Evolutionary conservation across 495 filamentous ascomycete genomes (phyloP).

Genomic region (Penicillium simplicissimum): DNA sequence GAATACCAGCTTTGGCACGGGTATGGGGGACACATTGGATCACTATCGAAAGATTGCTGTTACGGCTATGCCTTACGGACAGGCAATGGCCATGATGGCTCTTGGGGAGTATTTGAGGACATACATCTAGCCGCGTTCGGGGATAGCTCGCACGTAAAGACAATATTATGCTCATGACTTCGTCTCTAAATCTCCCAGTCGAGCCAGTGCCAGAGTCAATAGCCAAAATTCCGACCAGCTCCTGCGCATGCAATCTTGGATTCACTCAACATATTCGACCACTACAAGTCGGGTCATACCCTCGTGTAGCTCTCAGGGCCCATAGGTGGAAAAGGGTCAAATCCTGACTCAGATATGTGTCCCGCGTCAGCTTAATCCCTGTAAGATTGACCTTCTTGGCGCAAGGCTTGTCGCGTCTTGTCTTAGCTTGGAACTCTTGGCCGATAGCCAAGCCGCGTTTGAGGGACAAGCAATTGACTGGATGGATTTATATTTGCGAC

Average conservation of each 20-base stretch:
- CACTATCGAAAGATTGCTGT: conserved; percentile 68
- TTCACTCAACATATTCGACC: no score
- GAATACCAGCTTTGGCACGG: conserved; percentile 72
- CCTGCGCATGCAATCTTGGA: no score
- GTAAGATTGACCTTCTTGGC: background rate
- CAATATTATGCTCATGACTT: no score
- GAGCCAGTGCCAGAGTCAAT: background rate
- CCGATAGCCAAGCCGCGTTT: background rate
- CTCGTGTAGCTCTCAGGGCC: background rate
- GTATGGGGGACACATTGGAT: conserved; percentile 64
- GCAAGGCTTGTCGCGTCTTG: background rate
- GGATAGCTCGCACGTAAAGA: background rate
- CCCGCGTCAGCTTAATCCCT: background rate
- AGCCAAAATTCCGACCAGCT: background rate
- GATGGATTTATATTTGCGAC: conserved; percentile 2
- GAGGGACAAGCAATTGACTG: background rate
- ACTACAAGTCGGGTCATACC: no score
- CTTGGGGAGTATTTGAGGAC: conserved; percentile 63
- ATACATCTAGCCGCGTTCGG: conserved; percentile 23
- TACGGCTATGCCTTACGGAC: conserved; percentile 76
- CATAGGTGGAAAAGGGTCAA: background rate
- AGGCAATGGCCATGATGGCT: conserved; percentile 75
- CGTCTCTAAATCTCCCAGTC: no score
- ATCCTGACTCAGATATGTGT: background rate
- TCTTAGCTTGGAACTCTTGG: conserved; percentile 1